Evolutionary conservation across 140 eudicot genomes (phyloP), one percentile per base, ranked within the genome.

Genomic region (Anethum foeniculum): DNA sequence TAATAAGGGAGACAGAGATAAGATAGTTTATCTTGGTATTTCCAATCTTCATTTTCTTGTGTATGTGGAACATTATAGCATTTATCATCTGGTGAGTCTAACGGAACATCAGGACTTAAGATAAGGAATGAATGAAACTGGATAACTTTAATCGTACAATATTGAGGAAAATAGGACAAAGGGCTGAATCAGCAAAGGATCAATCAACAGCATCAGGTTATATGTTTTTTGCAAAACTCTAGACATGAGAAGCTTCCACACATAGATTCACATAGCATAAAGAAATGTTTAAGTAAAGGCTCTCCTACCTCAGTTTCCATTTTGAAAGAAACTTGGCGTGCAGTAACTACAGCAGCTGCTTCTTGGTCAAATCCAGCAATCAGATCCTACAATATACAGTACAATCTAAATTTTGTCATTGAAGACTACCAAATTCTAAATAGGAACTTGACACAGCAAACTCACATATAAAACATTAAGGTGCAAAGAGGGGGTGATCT

Each of bases 281-380:
- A 75, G 58, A 46, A 38, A 30, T 79, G 38, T 43, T 46, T 1
- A 13, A 79, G 71, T 21, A 54, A 81, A 71, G 72, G 67, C 58
- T 67, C 46, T 38, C 44, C 75, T 81, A 95, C 97, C 97, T 95
- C 99, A 62, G 96, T 90, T 86, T 95, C 99, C 99, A 95, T 95
- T 88, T 92, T 95, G 82, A 90, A 90, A 54, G 99, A 95, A 88
- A 95, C 97, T 62, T 89, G 90, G 39, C 99, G 97, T 62, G 97
- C 97, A 91, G 91, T 88, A 80, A 93, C 97, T 73, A 89, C 99
- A 75, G 97, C 97, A 51, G 99, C 99, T 82, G 99, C 96, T 88
- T 92, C 99, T 95, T 95, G 99, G 84, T 95, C 99, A 90, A 95
- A 95, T 76, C 99, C 99, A 71, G 97, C 90, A 84, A 95, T 81